These are phyloP conservation scores for Coemansia sp. DNA, from an alignment of 192 early-diverging fungal genomes.

Conservation along the genomic window DNA sequence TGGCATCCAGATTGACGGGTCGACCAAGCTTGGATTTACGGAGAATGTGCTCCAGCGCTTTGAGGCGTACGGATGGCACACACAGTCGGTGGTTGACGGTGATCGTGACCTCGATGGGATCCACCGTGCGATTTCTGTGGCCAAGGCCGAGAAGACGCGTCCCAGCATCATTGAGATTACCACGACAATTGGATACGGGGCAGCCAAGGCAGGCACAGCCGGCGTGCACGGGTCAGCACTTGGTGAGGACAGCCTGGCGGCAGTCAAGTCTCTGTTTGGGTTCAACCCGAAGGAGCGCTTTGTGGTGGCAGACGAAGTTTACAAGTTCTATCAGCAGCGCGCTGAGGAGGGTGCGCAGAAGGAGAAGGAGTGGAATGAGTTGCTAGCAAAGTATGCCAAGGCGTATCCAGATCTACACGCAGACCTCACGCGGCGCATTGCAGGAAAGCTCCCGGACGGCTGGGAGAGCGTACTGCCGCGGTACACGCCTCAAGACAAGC, in stretches of 20 bases:
- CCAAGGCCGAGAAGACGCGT: slow-evolving; percentile 76
- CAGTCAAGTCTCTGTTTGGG: slow-evolving; percentile 79
- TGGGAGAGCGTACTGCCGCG: slow-evolving; percentile 73
- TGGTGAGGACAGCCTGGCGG: slow-evolving; percentile 71
- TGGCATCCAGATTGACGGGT: slow-evolving; percentile 92
- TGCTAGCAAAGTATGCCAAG: slow-evolving; percentile 67
- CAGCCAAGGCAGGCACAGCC: slow-evolving; percentile 81
- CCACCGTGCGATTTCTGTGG: slow-evolving; percentile 71
- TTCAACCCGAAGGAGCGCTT: slow-evolving; percentile 78
- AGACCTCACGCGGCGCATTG: slow-evolving; percentile 75
- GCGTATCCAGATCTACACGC: slow-evolving; percentile 67
- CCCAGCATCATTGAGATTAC: slow-evolving; percentile 85
- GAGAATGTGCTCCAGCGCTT: slow-evolving; percentile 88
- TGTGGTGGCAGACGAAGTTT: slow-evolving; percentile 67
- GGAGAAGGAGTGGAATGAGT: slow-evolving; percentile 74
- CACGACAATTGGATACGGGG: slow-evolving; percentile 94
- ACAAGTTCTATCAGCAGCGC: slow-evolving; percentile 55
- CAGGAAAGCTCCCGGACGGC: slow-evolving; percentile 68
- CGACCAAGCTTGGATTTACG: slow-evolving; percentile 80
- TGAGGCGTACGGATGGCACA: slow-evolving; percentile 94
- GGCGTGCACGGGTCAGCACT: slow-evolving; percentile 91
- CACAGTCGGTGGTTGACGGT: slow-evolving; percentile 72
- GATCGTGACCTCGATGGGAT: slow-evolving; percentile 74
- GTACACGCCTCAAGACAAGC: slow-evolving; percentile 77
- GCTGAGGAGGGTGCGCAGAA: slow-evolving; percentile 60